phyloP scores from a whole-genome alignment of 106 monocot genomes.

The Dendrobium huoshanense region DNA sequence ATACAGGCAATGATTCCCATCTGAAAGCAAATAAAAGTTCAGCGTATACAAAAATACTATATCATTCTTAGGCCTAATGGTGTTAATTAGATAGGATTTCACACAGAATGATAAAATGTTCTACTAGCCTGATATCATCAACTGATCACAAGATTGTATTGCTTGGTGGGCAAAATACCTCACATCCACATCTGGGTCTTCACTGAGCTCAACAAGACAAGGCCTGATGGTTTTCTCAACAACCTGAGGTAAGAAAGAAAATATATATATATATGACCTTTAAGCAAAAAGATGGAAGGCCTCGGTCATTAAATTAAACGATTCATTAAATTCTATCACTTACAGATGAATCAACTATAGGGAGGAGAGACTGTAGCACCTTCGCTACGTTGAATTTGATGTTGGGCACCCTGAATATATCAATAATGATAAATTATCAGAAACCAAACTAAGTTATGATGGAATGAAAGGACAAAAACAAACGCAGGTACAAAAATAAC shows the following conservation, averaged over 20 bases:
- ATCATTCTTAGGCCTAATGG: conserved; percentile 1
- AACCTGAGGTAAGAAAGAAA: conserved; percentile 23
- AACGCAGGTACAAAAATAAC: conserved; percentile 14
- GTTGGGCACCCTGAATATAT: conserved; percentile 66
- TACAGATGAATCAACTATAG: conserved; percentile 66
- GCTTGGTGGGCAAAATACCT: conserved; percentile 73
- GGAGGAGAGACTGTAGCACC: conserved; percentile 67
- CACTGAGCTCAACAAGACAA: conserved; percentile 68
- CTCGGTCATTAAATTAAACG: neutral
- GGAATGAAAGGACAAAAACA: neutral
- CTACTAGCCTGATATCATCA: conserved; percentile 43
- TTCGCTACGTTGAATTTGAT: conserved; percentile 95
- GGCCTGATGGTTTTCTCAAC: conserved; percentile 73
- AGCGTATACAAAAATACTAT: neutral
- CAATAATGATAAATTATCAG: neutral
- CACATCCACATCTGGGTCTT: conserved; percentile 91
- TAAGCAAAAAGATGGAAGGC: too few relatives aligned
- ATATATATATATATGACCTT: too few relatives aligned
- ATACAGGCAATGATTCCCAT: neutral
- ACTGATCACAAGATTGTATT: conserved; percentile 58
- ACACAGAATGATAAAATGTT: neutral
- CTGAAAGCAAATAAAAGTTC: neutral
- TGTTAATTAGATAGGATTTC: neutral
- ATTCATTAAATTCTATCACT: conserved; percentile 14
- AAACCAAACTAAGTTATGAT: neutral